Percentiles rank a stretch among this genome's conserved stretches.
Conservation (phyloP, 768 basidiomycete genomes). For the Pleurotus pulmonarius region DNA sequence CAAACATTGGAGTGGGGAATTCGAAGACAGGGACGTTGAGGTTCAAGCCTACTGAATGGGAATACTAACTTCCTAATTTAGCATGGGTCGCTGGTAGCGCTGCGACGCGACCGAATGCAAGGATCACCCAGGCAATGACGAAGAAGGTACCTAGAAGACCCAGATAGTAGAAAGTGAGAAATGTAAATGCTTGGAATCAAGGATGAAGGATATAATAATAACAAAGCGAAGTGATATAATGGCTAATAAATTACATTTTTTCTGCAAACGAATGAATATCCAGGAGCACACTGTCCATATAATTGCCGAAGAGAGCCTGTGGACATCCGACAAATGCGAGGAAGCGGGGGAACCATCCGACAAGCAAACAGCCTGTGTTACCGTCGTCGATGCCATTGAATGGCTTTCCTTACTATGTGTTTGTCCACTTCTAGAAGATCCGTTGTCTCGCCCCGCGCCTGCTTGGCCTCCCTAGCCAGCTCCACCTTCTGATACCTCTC, state of each 20-base stretch:
- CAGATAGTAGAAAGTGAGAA: no score
- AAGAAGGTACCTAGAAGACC: no score
- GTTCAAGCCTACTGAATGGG: no score
- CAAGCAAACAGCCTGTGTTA: background rate
- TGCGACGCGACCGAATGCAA: no score
- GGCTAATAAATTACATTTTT: background rate
- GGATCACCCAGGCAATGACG: no score
- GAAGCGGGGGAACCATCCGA: background rate
- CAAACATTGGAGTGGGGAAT: no score
- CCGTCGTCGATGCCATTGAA: constrained; percentile 3
- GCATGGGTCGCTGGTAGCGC: no score
- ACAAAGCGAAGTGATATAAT: background rate
- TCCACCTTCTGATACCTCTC: constrained; percentile 34
- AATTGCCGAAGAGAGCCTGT: no score
- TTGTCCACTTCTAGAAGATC: background rate
- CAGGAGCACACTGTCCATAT: no score
- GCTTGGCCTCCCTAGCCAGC: constrained; percentile 9
- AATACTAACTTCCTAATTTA: no score
- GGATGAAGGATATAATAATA: background rate
- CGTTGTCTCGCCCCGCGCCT: constrained; percentile 16
- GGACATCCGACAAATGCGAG: no score
- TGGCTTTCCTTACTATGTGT: background rate
- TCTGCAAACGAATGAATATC: background rate
- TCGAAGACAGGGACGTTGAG: no score
- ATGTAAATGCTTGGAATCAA: background rate